phyloP scores from a whole-genome alignment of 371 early-diverging fungal species.

The Apophysomyces trapeziformis region DNA sequence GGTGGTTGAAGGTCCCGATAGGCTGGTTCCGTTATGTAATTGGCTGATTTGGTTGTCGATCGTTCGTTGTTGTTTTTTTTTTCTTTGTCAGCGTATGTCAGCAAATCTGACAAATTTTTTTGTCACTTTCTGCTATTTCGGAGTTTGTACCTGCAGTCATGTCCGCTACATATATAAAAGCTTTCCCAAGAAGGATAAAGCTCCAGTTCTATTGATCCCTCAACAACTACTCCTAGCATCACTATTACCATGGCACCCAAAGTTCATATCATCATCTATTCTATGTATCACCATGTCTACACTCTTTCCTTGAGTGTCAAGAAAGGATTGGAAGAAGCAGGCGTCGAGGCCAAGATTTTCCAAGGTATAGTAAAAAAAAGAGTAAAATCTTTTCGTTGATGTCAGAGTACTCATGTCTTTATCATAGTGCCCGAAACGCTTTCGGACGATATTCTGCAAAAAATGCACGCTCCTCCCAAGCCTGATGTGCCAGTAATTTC shows the following conservation, averaged over 20 bases:
- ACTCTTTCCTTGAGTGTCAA: conserved; percentile 61
- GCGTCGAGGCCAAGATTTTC: conserved; percentile 67
- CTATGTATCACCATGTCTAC: conserved; percentile 61
- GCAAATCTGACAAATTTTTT: no score
- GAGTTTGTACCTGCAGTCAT: no score
- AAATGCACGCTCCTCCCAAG: conserved; percentile 67
- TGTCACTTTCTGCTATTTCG: no score
- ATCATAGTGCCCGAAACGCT: conserved; percentile 63
- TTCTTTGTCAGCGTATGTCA: no score
- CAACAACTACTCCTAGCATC: neutral
- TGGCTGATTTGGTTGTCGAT: no score
- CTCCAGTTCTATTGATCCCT: no score
- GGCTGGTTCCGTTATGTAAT: no score
- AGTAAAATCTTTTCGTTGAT: no score
- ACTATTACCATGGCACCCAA: conserved; percentile 41
- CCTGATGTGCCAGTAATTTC: conserved; percentile 63
- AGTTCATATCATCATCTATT: conserved; percentile 52
- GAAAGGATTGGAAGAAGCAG: conserved; percentile 60
- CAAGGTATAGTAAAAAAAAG: conserved; percentile 30
- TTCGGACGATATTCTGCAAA: conserved; percentile 57
- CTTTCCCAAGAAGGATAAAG: no score
- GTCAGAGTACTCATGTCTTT: neutral
- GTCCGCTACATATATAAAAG: no score
- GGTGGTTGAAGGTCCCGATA: no score
- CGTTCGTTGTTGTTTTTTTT: no score